Conservation (phyloP, 2,329 filamentous ascomycete species). For the Trichoderma endophyticum region DNA sequence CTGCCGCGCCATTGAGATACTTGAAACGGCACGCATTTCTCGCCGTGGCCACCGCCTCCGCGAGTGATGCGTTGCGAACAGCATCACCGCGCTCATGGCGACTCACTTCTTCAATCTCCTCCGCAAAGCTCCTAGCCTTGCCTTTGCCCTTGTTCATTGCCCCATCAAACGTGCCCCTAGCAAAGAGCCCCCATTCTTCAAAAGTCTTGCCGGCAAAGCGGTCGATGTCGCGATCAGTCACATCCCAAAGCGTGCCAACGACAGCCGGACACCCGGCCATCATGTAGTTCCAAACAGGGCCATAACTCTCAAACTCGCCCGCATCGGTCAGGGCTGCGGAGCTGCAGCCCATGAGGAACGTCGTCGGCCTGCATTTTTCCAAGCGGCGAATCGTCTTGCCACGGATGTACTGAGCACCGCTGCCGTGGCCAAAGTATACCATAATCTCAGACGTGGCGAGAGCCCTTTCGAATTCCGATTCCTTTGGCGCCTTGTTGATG, state of each 20-base stretch:
- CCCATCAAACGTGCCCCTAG: constrained; percentile 43
- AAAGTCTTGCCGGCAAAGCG: constrained; percentile 77
- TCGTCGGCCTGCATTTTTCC: constrained; percentile 68
- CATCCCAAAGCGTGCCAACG: constrained; percentile 93
- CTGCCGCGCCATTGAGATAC: constrained; percentile 90
- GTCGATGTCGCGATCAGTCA: constrained; percentile 96
- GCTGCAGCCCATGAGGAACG: constrained; percentile 92
- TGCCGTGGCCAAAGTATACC: constrained; percentile 95
- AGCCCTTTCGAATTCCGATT: constrained; percentile 69
- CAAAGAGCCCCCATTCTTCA: constrained; percentile 79
- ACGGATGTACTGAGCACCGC: constrained; percentile 90
- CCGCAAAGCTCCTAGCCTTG: constrained; percentile 28
- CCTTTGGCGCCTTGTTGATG: constrained; percentile 65
- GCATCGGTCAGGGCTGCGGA: constrained; percentile 74
- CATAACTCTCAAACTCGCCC: constrained; percentile 86
- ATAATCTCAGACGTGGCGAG: constrained; percentile 68
- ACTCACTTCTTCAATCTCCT: constrained; percentile 16
- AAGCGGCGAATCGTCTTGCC: constrained; percentile 77
- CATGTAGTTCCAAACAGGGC: constrained; percentile 88
- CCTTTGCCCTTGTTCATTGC: constrained; percentile 29
- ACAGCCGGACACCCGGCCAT: constrained; percentile 82
- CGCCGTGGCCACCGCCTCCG: constrained; percentile 76
- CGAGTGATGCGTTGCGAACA: constrained; percentile 49
- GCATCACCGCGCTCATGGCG: constrained; percentile 18
- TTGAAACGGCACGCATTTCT: constrained; percentile 78